These are phyloP conservation scores for Mycosphaerelloides madeirae DNA, from an alignment of 2,329 filamentous ascomycete species.

Conservation along the genomic window DNA sequence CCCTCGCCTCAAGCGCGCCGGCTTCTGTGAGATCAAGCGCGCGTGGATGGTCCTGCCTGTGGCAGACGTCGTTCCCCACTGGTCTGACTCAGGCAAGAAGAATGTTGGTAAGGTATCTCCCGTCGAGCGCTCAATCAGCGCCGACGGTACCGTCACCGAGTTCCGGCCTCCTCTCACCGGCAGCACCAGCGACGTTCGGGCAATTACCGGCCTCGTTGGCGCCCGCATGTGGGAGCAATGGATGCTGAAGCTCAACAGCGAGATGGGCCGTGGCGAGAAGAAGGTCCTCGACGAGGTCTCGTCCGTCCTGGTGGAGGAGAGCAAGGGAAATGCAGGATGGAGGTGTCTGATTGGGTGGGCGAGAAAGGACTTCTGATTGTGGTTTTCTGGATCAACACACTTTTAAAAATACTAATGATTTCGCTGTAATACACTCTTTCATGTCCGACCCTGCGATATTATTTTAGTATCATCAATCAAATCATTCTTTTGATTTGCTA, in stretches of 20 bases:
- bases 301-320: conserved; percentile 56
- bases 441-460: conserved; percentile 9
- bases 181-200: conserved; percentile 33
- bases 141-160: conserved; percentile 26
- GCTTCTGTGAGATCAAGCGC: conserved; percentile 75
- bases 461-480: not conserved
- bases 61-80: conserved; percentile 44
- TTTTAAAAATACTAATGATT: conserved; percentile 10
- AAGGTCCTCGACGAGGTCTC: conserved; percentile 53
- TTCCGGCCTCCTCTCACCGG: conserved; percentile 32
- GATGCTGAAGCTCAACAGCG: conserved; percentile 81
- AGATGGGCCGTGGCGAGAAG: conserved; percentile 65
- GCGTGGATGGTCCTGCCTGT: conserved; percentile 88
- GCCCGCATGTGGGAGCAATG: conserved; percentile 95
- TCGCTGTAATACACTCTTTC: conserved; percentile 12
- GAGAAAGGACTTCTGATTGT: conserved; percentile 40
- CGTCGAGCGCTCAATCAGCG: conserved; percentile 35
- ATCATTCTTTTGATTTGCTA: not conserved
- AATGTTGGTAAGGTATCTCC: conserved; percentile 3
- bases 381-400: conserved; percentile 3
- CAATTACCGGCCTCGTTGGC: conserved; percentile 73
- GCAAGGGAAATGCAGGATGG: conserved; percentile 55
- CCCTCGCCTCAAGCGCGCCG: conserved; percentile 64
- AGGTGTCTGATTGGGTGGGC: conserved; percentile 58
- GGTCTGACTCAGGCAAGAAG: conserved; percentile 30